Conservation (phyloP, 23 red algal genomes). For the Pyropia yezoensis region DNA sequence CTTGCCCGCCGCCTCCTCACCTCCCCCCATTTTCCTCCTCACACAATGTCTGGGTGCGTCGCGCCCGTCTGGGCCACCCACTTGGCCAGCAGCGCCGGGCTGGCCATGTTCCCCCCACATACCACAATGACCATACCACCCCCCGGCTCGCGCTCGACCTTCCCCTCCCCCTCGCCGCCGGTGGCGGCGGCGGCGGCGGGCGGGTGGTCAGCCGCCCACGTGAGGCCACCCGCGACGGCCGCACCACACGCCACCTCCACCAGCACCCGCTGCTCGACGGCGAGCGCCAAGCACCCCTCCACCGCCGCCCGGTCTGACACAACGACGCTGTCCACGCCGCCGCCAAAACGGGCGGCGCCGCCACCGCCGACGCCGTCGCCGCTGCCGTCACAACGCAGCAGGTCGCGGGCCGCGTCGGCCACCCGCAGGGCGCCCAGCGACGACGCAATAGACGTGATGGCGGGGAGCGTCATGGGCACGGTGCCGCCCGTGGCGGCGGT, state of each 20-base stretch:
- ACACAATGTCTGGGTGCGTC: slow-evolving; percentile 18
- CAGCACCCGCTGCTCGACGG: slow-evolving; percentile 66
- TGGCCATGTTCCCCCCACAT: slow-evolving; percentile 76
- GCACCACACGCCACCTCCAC: slow-evolving; percentile 88
- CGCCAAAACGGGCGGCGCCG: slow-evolving; percentile 12
- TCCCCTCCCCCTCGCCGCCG: not conserved
- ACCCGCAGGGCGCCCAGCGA: slow-evolving; percentile 64
- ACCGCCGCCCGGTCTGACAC: slow-evolving; percentile 63
- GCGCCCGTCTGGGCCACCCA: slow-evolving; percentile 58
- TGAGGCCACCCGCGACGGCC: slow-evolving; percentile 18
- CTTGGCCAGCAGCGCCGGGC: slow-evolving; percentile 43
- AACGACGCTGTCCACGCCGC: slow-evolving; percentile 31
- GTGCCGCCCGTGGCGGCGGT: slow-evolving; percentile 51
- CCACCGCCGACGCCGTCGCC: slow-evolving; percentile 1
- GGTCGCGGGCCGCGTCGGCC: not conserved
- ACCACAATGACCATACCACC: slow-evolving; percentile 66
- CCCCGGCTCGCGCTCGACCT: slow-evolving; percentile 11
- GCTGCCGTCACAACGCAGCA: not conserved
- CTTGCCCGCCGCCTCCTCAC: too few species aligned
- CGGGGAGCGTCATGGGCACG: slow-evolving; percentile 15
- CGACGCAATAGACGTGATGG: slow-evolving; percentile 62
- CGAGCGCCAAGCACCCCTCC: slow-evolving; percentile 48
- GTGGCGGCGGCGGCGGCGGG: slow-evolving; percentile 7
- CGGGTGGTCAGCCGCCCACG: too few species aligned
- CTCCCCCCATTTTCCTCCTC: too few species aligned